Conservation (phyloP, 805 yeast species). For the Metschnikowia lochheadii region DNA sequence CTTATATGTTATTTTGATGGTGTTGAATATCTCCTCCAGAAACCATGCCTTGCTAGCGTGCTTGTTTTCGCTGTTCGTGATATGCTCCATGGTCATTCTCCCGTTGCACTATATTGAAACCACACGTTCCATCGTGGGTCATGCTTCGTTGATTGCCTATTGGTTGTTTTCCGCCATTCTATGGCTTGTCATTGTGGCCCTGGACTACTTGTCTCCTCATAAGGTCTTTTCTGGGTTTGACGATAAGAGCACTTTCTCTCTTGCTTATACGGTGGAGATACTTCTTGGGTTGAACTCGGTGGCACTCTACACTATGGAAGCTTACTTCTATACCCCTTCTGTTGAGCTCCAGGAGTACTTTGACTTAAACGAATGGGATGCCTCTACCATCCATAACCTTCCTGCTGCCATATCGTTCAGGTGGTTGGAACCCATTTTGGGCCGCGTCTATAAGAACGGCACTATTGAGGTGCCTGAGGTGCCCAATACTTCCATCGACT, state of each 20-base stretch:
- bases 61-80: constrained; percentile 9
- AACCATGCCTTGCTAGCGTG: constrained; percentile 4
- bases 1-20: constrained; percentile 11
- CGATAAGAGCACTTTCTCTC: constrained; percentile 7
- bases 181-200: constrained; percentile 11
- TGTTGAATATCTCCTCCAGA: constrained; percentile 2
- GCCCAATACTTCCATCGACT: constrained; percentile 14
- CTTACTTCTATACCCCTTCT: constrained; percentile 20
- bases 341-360: constrained; percentile 21
- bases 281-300: constrained; percentile 11
- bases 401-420: constrained; percentile 22
- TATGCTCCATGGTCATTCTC: constrained; percentile 12
- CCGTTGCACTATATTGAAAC: constrained; percentile 25
- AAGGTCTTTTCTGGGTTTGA: constrained; percentile 12
- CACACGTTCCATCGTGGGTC: constrained; percentile 20
- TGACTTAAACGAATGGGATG: constrained; percentile 25
- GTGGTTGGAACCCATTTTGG: constrained; percentile 27
- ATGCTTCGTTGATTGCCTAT: constrained; percentile 22
- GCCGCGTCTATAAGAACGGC: constrained; percentile 21
- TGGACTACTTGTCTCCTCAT: constrained; percentile 21
- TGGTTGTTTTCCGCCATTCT: constrained; percentile 19
- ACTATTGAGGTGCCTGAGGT: constrained; percentile 19
- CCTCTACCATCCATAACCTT: constrained; percentile 20
- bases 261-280: constrained; percentile 15
- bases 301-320: constrained; percentile 17